Evolutionary conservation across 768 basidiomycete genomes (phyloP), one percentile per base, ranked within the genome.

Genomic region (Auricularia cornea): DNA sequence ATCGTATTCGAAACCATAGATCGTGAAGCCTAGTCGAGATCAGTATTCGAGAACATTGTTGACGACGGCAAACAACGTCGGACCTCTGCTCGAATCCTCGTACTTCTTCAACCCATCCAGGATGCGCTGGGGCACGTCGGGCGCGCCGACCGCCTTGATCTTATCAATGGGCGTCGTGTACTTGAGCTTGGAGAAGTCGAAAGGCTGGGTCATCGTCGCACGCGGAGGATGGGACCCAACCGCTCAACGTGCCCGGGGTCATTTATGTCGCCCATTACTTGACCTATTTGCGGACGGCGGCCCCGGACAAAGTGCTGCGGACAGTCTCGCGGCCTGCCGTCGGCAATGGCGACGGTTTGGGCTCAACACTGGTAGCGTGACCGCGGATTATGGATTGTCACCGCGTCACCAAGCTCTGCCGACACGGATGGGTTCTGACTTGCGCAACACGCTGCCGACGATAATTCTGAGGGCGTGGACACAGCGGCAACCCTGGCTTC

Each of bases 101-200:
- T 80, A 79, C 52, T 70, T 70, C 59, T 69, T 72, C 73, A 80
- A 70, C 16, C 70, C 74, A 64, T 72, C 69, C 32, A 76, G 71
- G 52, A 76, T 74, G 38, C 72, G 71, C 61, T 70, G 64, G 0
- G 75, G 73, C 30, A 79, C 59, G 32, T 70, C 64, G 3, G 70
- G 70, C 26, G 76, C 71, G 60, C 76, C 74, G 62, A 79, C 69
- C 0, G 76, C 73, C 62, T 80, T 79, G 66, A 79, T 76, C 52
- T 75, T 74, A 35, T 71, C 66, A 38, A 52, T 44, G 16, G 59
- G 59, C 29, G 35, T 35, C 30, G 59, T 60, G n/a, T 38, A 60
- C 18, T 60, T 12, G 18, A 60, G 40, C 35, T 60, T 35, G 35
- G 35, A 26, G 14, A 23, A 60, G 28, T 60, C 59, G 54, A 57